Base-by-base conservation (phyloP, 345 rosid genomes). In the Eucalyptus polybractea region DNA sequence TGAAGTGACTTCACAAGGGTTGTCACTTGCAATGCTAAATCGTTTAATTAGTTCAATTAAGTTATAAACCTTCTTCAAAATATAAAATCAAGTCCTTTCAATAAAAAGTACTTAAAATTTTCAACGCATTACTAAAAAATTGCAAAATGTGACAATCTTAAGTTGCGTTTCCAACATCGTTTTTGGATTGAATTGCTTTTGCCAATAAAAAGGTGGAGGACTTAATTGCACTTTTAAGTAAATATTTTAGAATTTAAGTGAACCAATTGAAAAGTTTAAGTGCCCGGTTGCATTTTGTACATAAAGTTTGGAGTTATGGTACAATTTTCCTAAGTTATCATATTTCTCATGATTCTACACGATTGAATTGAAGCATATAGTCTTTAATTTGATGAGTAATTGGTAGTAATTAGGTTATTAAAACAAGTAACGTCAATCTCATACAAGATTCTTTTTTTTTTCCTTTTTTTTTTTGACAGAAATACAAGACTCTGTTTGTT, bases 71-170 rank as follows among this genome's bases (percentile, higher is more conserved):
- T 33, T 33, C 2, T 72, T 37, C 4, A 72, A 69, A 67, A 33
- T 33, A 4, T 72, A 7, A 72, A 33, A 72, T 72, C 24, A 33
- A 33, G 13, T 72, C 81, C 2, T 69, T 33, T 72, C 22, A 22
- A 33, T 3, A 22, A 72, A 19, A 67, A 14, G 76, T n/a, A n/a
- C 42, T 40, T 33, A 69, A 31, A 67, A 33, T 69, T 31, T 15
- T 40, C 40, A 15, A 17, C 2, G 2, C 3, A 8, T 6, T 11
- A 5, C 80, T 8, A 0, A 1, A 69, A 17, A 37, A 72, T 19
- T 17, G 25, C 24, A 33, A 17, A 16, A 17, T 19, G 25, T 19
- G 44, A 19, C 7, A 10, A 37, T 37, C 44, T 69, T 69, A 72
- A 33, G 4, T 72, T 9, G 7, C 4, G 3, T 5, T 37, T 33